These are phyloP conservation scores for Neckera pumila DNA, from an alignment of 225 moss, liverwort and hornwort species.

Conservation along the genomic window DNA sequence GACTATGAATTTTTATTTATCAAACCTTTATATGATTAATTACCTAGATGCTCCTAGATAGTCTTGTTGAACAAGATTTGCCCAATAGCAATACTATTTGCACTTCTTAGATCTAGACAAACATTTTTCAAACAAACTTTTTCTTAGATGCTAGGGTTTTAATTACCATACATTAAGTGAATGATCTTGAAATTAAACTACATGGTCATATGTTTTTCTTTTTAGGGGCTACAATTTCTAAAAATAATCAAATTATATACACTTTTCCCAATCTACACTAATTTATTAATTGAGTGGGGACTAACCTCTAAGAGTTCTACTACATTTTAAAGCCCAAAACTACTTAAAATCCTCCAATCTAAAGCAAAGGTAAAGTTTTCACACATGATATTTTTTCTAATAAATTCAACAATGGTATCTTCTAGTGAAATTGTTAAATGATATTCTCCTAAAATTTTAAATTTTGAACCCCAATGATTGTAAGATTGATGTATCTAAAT, in stretches of 20 bases:
- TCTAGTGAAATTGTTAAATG: background rate
- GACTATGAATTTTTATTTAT: too few species aligned
- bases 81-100: fast-evolving
- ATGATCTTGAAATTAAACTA: background rate
- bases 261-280: background rate
- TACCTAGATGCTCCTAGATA: too few species aligned
- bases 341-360: too few species aligned
- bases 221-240: fast-evolving
- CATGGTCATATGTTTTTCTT: too few species aligned
- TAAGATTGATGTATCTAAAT: background rate
- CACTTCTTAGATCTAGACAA: fast-evolving
- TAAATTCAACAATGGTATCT: background rate
- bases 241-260: background rate
- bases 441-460: background rate
- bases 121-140: fast-evolving
- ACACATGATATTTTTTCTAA: too few species aligned
- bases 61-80: too few species aligned
- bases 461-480: fast-evolving
- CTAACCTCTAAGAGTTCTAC: background rate
- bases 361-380: too few species aligned
- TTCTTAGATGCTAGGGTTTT: background rate
- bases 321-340: background rate
- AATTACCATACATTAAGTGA: background rate
- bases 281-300: background rate
- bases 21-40: too few species aligned